A percentile compares a stretch with the other conserved stretches of the same genome.
These are phyloP conservation scores for Kazachstania psychrophila DNA, from an alignment of 805 yeast genomes.

Conservation along the genomic window DNA sequence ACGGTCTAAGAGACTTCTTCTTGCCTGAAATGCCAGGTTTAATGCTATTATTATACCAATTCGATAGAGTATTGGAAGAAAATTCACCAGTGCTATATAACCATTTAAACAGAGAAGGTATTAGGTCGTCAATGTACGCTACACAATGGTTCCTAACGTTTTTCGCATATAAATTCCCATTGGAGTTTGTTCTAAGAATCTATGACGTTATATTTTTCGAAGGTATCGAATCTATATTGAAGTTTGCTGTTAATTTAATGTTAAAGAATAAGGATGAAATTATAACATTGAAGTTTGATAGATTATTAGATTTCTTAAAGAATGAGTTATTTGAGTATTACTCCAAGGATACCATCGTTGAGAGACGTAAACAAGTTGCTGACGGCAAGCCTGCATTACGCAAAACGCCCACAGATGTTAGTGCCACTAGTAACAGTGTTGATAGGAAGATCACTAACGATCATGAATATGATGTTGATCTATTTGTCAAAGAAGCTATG, in stretches of 20 bases:
- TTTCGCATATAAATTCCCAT: constrained; percentile 90
- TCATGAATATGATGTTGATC: constrained; percentile 52
- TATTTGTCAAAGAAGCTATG: constrained; percentile 72
- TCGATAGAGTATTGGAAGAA: constrained; percentile 79
- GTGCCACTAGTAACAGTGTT: neutral
- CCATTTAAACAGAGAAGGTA: constrained; percentile 79
- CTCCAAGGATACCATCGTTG: constrained; percentile 31
- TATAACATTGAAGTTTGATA: constrained; percentile 61
- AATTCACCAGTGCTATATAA: constrained; percentile 58
- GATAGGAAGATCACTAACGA: constrained; percentile 9
- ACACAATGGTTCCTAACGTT: constrained; percentile 95
- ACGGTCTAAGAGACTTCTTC: constrained; percentile 69
- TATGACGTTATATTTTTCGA: constrained; percentile 84
- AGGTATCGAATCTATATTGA: constrained; percentile 78
- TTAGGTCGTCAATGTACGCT: constrained; percentile 90
- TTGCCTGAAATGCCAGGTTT: constrained; percentile 91
- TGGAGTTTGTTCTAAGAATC: constrained; percentile 77
- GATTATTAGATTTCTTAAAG: constrained; percentile 65
- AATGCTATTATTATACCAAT: constrained; percentile 75
- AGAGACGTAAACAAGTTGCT: neutral
- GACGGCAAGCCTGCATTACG: constrained; percentile 9
- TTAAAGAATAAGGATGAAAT: constrained; percentile 53
- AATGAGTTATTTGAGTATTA: constrained; percentile 70
- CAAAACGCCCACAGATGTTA: constrained; percentile 2
- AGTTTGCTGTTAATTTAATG: constrained; percentile 78